phyloP scores from a whole-genome alignment of 176 grass and related monocot genomes.

The Zoysia pacifica region DNA sequence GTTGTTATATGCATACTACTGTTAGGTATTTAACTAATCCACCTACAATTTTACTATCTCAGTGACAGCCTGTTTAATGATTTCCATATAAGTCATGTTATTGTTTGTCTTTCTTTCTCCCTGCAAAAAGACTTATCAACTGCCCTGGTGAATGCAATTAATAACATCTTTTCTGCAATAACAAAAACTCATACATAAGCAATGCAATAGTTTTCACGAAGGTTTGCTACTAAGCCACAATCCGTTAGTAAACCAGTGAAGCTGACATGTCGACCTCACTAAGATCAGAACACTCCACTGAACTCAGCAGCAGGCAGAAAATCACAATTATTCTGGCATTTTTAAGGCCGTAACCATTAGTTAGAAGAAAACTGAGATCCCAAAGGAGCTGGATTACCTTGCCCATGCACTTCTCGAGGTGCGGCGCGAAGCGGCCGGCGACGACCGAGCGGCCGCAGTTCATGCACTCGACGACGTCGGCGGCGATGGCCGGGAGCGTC shows the following conservation, averaged over 20 bases:
- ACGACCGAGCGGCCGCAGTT: conserved; percentile 80
- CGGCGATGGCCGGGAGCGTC: conserved; percentile 56
- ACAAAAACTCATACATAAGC: not conserved
- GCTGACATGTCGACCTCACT: not conserved
- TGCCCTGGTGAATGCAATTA: not conserved
- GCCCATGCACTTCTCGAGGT: conserved; percentile 99
- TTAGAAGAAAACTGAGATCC: not conserved
- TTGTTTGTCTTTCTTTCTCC: not conserved
- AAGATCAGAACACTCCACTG: not conserved
- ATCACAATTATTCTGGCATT: not conserved
- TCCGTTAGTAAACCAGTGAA: conserved; percentile 7
- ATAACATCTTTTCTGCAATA: not conserved
- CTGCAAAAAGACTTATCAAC: not conserved
- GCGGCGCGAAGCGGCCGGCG: conserved; percentile 88
- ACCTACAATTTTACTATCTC: not conserved
- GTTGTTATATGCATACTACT: not conserved
- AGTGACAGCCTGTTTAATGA: not conserved
- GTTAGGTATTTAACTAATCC: not conserved
- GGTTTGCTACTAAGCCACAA: not conserved
- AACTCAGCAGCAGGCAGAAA: not conserved
- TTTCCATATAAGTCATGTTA: not conserved
- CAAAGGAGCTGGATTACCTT: conserved; percentile 53
- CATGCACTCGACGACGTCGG: conserved; percentile 83
- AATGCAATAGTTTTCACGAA: not conserved
- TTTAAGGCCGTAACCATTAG: not conserved